These are phyloP conservation scores for Coemansia sp. DNA, from an alignment of 192 early-diverging fungal species.

Conservation along the genomic window DNA sequence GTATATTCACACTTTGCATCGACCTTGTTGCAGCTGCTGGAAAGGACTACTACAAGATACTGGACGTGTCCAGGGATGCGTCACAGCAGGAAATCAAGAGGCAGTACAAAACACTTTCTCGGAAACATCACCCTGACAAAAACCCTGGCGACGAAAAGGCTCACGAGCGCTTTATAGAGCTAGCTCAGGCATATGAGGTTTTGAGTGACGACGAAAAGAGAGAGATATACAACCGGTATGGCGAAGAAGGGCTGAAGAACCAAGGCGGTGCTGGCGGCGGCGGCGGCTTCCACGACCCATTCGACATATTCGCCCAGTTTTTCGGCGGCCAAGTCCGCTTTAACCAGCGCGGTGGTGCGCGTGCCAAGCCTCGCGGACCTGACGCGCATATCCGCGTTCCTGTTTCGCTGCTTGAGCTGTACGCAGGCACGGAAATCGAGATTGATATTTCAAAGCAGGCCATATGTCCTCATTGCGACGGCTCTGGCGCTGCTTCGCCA, in stretches of 20 bases:
- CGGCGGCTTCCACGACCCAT: slow-evolving; percentile 84
- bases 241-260: slow-evolving; percentile 93
- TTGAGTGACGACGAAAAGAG: slow-evolving; percentile 90
- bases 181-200: slow-evolving; percentile 91
- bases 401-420: slow-evolving; percentile 91
- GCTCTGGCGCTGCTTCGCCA: slow-evolving; percentile 81
- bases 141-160: slow-evolving; percentile 82
- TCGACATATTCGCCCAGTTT: slow-evolving; percentile 96
- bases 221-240: slow-evolving; percentile 87
- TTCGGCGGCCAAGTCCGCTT: slow-evolving; percentile 69
- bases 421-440: slow-evolving; percentile 78
- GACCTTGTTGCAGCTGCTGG: slow-evolving; percentile 25
- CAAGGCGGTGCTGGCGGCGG: slow-evolving; percentile 57
- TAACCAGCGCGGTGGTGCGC: slow-evolving; percentile 53
- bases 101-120: slow-evolving; percentile 87
- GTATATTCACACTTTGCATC: slow-evolving; percentile 14
- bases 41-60: slow-evolving; percentile 84
- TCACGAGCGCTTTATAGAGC: slow-evolving; percentile 85
- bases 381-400: slow-evolving; percentile 74
- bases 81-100: slow-evolving; percentile 87
- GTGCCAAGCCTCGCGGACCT: slow-evolving; percentile 81
- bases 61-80: slow-evolving; percentile 81
- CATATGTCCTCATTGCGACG: slow-evolving; percentile 89
- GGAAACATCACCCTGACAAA: slow-evolving; percentile 86
- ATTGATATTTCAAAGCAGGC: slow-evolving; percentile 93